These are phyloP conservation scores for Xylaria sp. DNA, from an alignment of 2,329 filamentous ascomycete genomes.

Conservation along the genomic window DNA sequence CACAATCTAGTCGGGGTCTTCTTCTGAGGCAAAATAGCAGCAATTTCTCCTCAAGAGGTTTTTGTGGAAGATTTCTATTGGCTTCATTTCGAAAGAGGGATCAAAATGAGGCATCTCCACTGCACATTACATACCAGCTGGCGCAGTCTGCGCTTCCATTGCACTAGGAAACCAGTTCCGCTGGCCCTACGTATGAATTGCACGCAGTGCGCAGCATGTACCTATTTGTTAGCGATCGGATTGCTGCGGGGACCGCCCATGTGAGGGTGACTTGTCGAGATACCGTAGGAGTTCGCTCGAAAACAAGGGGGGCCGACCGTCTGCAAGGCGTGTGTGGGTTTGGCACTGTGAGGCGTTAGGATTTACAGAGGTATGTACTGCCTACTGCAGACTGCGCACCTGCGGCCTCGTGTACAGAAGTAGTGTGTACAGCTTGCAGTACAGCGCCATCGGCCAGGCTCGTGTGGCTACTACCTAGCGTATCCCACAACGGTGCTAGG, in stretches of 20 bases:
- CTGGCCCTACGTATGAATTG: too few relatives aligned
- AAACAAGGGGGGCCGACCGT: neutral
- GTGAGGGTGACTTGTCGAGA: neutral
- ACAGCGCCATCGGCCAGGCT: conserved; percentile 21
- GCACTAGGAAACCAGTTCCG: too few relatives aligned
- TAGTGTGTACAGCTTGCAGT: too few relatives aligned
- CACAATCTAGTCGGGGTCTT: neutral
- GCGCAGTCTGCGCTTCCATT: neutral
- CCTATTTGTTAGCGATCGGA: neutral
- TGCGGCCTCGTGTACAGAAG: too few relatives aligned
- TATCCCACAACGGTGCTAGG: conserved; percentile 13
- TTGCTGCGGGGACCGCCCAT: neutral
- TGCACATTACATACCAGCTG: neutral
- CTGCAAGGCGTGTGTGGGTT: neutral
- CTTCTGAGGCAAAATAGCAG: neutral
- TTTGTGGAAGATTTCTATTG: neutral
- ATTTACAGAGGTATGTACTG: too few relatives aligned
- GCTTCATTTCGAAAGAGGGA: neutral
- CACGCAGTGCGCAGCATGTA: too few relatives aligned
- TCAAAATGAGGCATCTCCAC: neutral
- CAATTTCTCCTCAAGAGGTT: neutral
- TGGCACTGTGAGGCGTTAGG: neutral
- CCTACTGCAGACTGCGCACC: too few relatives aligned
- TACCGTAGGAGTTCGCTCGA: neutral
- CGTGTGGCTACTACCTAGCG: too few relatives aligned